phyloP scores from a whole-genome alignment of 2,329 filamentous ascomycete species.

The Diaporthe australafricana region DNA sequence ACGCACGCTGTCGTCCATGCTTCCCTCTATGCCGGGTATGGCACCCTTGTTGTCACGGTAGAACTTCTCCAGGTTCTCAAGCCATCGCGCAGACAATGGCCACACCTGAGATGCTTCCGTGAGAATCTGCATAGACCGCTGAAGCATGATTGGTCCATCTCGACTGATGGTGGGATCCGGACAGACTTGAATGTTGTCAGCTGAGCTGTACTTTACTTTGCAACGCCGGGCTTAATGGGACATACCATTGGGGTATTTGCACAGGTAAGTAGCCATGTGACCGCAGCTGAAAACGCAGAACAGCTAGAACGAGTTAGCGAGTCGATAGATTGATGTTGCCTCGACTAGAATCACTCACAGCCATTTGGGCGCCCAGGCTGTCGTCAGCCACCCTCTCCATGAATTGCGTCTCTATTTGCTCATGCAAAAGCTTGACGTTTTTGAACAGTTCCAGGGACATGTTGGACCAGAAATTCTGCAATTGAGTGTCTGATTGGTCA shows the following conservation, averaged over 20 bases:
- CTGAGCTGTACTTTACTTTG: neutral
- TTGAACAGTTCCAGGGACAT: conserved; percentile 61
- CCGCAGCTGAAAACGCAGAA: conserved; percentile 69
- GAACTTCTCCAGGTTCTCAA: conserved; percentile 61
- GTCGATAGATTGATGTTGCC: no score
- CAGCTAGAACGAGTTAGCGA: conserved; percentile 44
- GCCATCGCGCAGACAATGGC: conserved; percentile 65
- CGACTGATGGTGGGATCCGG: conserved; percentile 53
- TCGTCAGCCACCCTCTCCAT: conserved; percentile 58
- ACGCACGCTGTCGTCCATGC: conserved; percentile 63
- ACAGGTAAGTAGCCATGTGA: conserved; percentile 63
- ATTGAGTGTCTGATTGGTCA: conserved; percentile 51
- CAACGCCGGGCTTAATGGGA: neutral
- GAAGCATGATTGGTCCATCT: conserved; percentile 59
- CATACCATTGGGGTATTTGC: conserved; percentile 63
- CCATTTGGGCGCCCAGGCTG: conserved; percentile 65
- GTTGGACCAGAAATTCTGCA: conserved; percentile 54
- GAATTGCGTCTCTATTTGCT: conserved; percentile 65
- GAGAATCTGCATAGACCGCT: conserved; percentile 57
- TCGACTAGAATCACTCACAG: conserved; percentile 47
- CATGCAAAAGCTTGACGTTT: conserved; percentile 59
- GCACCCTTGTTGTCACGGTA: conserved; percentile 55
- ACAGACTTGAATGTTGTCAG: conserved; percentile 51
- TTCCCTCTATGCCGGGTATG: conserved; percentile 54
- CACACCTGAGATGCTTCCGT: conserved; percentile 62